Conservation (phyloP, 164 flowering plant species). For the Dillenia suffruticosa region DNA sequence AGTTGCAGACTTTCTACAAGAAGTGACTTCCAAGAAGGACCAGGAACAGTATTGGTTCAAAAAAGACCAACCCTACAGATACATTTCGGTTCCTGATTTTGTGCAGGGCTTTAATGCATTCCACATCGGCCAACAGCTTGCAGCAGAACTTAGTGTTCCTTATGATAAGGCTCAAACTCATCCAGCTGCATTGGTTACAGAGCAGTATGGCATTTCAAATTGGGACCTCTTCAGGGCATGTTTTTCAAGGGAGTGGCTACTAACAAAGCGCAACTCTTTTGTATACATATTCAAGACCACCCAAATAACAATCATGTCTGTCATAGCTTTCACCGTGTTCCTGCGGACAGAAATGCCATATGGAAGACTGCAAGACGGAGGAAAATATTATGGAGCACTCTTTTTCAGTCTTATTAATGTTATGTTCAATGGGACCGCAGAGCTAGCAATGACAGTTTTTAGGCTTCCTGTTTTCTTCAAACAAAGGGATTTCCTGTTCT, state of each 20-base stretch:
- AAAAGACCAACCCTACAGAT: slow-evolving; percentile 38
- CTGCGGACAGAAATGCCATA: slow-evolving; percentile 20
- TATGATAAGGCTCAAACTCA: slow-evolving; percentile 49
- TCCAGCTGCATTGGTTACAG: slow-evolving; percentile 59
- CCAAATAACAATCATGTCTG: slow-evolving; percentile 69
- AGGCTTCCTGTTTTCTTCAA: slow-evolving; percentile 63
- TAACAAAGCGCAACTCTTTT: slow-evolving; percentile 40
- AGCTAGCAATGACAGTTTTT: slow-evolving; percentile 46
- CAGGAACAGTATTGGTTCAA: slow-evolving; percentile 58
- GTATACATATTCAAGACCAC: slow-evolving; percentile 54
- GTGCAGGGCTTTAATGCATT: slow-evolving; percentile 44
- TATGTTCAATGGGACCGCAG: slow-evolving; percentile 67
- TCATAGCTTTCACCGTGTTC: slow-evolving; percentile 44
- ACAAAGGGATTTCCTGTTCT: slow-evolving; percentile 55
- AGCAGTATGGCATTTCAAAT: slow-evolving; percentile 62
- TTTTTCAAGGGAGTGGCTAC: slow-evolving; percentile 57
- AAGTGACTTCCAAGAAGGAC: slow-evolving; percentile 58
- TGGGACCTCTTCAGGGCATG: slow-evolving; percentile 72
- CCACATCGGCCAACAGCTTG: slow-evolving; percentile 44
- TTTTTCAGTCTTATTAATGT: slow-evolving; percentile 38
- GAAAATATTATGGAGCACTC: slow-evolving; percentile 21
- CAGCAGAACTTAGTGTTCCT: slow-evolving; percentile 43
- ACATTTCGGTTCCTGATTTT: slow-evolving; percentile 47
- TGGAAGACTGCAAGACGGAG: slow-evolving; percentile 17
- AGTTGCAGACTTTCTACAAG: slow-evolving; percentile 58